Evolutionary conservation across 2,329 filamentous ascomycete genomes (phyloP).

Genomic region (Colletotrichum sp.): DNA sequence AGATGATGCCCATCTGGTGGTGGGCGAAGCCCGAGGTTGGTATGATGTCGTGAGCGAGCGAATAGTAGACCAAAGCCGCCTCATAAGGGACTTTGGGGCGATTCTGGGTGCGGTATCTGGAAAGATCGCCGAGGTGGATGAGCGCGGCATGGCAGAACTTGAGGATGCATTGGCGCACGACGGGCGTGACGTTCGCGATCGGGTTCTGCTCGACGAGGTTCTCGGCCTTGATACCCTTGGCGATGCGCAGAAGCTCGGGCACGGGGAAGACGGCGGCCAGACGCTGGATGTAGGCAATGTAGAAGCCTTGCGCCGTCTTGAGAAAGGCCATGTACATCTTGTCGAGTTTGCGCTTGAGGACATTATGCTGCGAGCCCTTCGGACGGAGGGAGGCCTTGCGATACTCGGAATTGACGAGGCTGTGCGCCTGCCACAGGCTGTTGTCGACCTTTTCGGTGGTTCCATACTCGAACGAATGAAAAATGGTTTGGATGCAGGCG

Average conservation of each 20-base stretch:
- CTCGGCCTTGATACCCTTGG: conserved; percentile 45
- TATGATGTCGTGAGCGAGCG: conserved; percentile 77
- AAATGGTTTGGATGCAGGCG: conserved; percentile 73
- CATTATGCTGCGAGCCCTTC: conserved; percentile 53
- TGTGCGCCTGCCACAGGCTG: conserved; percentile 80
- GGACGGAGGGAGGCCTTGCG: conserved; percentile 68
- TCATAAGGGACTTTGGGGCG: conserved; percentile 76
- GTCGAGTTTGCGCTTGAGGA: conserved; percentile 76
- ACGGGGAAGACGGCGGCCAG: conserved; percentile 67
- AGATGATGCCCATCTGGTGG: conserved; percentile 90
- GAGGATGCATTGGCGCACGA: conserved; percentile 65
- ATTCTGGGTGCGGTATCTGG: conserved; percentile 80
- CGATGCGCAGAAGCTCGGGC: conserved; percentile 50
- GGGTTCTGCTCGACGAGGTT: conserved; percentile 46
- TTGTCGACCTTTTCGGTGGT: conserved; percentile 67
- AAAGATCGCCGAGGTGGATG: conserved; percentile 87
- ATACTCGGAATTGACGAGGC: conserved; percentile 78
- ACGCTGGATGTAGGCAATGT: conserved; percentile 82
- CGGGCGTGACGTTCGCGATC: conserved; percentile 47
- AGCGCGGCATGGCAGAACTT: conserved; percentile 82
- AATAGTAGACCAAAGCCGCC: conserved; percentile 82
- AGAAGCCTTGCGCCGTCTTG: conserved; percentile 86
- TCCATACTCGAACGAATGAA: conserved; percentile 72
- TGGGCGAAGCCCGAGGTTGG: conserved; percentile 82
- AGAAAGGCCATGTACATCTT: conserved; percentile 85